Evolutionary conservation across 208 protist species (phyloP).

Genomic region (Leishmania major): DNA sequence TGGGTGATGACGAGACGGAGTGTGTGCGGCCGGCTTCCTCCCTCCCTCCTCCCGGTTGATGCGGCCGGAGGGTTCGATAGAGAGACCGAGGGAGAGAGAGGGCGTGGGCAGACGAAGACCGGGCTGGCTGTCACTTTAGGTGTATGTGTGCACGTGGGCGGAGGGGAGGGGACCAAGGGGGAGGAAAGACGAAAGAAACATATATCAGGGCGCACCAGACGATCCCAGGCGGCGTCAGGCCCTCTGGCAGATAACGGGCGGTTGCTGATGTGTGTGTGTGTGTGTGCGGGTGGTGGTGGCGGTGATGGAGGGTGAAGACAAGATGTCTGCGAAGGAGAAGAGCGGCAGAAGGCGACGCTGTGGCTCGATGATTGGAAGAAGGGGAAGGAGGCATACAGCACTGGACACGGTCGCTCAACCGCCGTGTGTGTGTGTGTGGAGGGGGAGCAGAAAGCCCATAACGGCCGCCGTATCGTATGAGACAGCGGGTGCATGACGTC

Average conservation of each 20-base stretch:
- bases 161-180: not conserved
- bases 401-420: not conserved
- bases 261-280: not conserved
- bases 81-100: not conserved
- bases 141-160: not conserved
- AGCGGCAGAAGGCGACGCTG: not conserved
- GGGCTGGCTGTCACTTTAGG: not conserved
- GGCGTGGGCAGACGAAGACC: not conserved
- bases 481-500: not conserved
- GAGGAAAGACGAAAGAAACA: not conserved
- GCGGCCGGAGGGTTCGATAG: too few relatives aligned
- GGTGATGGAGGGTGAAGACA: not conserved
- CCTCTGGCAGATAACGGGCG: not conserved
- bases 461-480: not conserved
- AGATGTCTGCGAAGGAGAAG: not conserved
- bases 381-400: not conserved
- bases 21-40: not conserved
- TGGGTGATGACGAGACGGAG: not conserved
- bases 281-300: not conserved
- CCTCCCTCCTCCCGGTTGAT: not conserved
- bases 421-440: not conserved
- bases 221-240: not conserved
- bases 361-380: not conserved
- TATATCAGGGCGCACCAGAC: not conserved
- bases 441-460: not conserved